A percentile compares a stretch with the other conserved stretches of the same genome.
Evolutionary conservation across 805 yeast genomes (phyloP).

Genomic region (Yamadazyma tumulicola): DNA sequence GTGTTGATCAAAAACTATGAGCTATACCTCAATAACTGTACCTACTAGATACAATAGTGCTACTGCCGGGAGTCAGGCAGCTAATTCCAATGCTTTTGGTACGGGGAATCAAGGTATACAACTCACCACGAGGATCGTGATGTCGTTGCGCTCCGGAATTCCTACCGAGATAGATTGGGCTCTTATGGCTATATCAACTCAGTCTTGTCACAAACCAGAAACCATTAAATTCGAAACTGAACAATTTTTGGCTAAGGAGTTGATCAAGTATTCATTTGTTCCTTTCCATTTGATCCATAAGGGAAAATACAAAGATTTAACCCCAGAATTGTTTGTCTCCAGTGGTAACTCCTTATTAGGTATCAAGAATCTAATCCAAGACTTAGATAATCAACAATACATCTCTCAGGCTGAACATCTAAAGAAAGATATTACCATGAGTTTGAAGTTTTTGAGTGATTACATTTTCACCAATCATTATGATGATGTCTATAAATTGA

Average conservation of each 20-base stretch:
- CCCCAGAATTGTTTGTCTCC: slow-evolving; percentile 19
- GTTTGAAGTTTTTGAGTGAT: slow-evolving; percentile 37
- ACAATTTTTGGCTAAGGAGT: slow-evolving; percentile 41
- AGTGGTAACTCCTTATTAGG: slow-evolving; percentile 54
- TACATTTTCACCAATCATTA: slow-evolving; percentile 27
- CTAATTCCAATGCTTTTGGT: slow-evolving; percentile 16
- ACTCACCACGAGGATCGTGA: slow-evolving; percentile 59
- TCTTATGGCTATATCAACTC: slow-evolving; percentile 47
- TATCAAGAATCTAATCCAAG: slow-evolving; percentile 80
- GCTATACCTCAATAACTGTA: slow-evolving; percentile 4
- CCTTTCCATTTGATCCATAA: slow-evolving; percentile 26
- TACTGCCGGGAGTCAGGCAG: not conserved
- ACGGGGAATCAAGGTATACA: slow-evolving; percentile 53
- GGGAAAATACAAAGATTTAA: slow-evolving; percentile 14
- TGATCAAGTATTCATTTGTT: slow-evolving; percentile 32
- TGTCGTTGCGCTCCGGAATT: slow-evolving; percentile 66
- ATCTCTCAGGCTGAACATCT: slow-evolving; percentile 55
- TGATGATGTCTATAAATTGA: slow-evolving; percentile 14
- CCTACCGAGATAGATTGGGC: slow-evolving; percentile 73
- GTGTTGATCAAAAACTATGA: not conserved
- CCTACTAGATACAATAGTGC: too few species aligned
- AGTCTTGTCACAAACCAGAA: slow-evolving; percentile 50
- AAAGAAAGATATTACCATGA: slow-evolving; percentile 42
- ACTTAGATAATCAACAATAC: slow-evolving; percentile 75
- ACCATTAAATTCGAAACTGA: slow-evolving; percentile 44